Base-by-base conservation (phyloP, 2,329 filamentous ascomycete species). In the Neonectria magnoliae region DNA sequence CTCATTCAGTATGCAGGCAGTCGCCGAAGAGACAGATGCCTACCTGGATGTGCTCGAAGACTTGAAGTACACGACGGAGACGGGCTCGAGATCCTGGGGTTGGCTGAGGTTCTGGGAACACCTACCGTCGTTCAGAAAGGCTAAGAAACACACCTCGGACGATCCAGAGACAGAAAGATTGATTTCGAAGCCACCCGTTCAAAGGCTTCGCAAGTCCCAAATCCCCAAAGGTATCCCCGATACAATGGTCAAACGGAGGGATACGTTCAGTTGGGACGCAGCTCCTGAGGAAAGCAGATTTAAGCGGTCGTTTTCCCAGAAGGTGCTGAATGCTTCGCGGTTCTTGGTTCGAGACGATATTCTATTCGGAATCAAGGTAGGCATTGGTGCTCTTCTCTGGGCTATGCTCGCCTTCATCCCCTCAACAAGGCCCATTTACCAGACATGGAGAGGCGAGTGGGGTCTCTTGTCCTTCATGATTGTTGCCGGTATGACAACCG, bases 381-480 rank as follows among this genome's bases (percentile, higher is more conserved):
- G 95, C 42, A 87, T 95, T 44, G 96, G 96, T 22, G 96, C 96
- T 13, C 88, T 94, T 5, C 80, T 98, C 0, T 98, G 95, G 82
- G 95, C 94, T 18, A 88, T 96, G 78, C 92, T 97, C 71, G 91
- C 96, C 2, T 99, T 97, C 74, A 86, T 98, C 36, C 87, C 90
- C 1, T 82, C 86, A 9, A 97, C 94, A 2, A 85, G 94, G 57
- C 92, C 92, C 0, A 85, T 91, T 20, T 99, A 98, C 77, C 86
- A 89, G 57, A 91, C 91, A 73, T 98, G 94, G 93, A 87, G 95
- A 76, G 95, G 95, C 31, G 96, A 99, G 84, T 99, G 96, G 96
- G 96, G 96, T 22, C 84, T 99, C 2, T 79, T 99, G 60, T 97
- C 94, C 0, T 98, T 97, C 82, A 98, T 98, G 95, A 90, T 98